Base-by-base conservation (phyloP, 345 rosid genomes). In the Aquilaria sinensis region DNA sequence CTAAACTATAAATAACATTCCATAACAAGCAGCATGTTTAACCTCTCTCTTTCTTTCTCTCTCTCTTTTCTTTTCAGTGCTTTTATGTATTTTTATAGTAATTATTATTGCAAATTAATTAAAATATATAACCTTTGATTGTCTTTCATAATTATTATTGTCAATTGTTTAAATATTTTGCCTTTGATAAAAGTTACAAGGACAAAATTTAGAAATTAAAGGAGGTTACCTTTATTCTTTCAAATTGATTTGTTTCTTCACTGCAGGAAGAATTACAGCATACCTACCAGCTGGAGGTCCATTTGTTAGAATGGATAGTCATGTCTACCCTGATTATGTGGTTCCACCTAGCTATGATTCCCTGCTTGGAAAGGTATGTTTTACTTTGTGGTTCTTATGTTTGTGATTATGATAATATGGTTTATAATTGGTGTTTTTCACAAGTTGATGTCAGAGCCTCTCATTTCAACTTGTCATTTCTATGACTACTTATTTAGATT, bases 261-360 rank as follows among this genome's bases (percentile, higher is more conserved):
- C 13, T 46, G 23, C 88, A 94, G 99, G 99, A 60, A 90, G 95
- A 77, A 88, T 94, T 78, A 90, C 96, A 64, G 74, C 99, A 53
- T 94, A 94, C 69, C 75, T 94, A 72, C 99, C 99, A 64, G 86
- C 99, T 71, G 97, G 99, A 82, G 99, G 99, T 55, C 99, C 99
- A n/a, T 90, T 90, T 74, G 97, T 94, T 59, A 80, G 99, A 80
- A 94, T 94, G 97, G 99, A 94, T 64, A 94, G 99, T 80, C 99
- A 90, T 65, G 87, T 94, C 8, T 94, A 94, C 81, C 85, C 99
- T 30, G 97, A 88, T 75, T 94, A 90, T 59, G 89, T 90, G 67
- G 99, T 94, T 75, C 99, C 99, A 61, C 99, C 99, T 53, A 94
- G 96, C 80, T 94, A 94, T 71, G 99, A 94, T 80, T 94, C 99